Percentiles rank a stretch among this genome's conserved stretches.
These are phyloP conservation scores for Syzygium aqueum DNA, from an alignment of 345 rosid genomes.

Conservation along the genomic window DNA sequence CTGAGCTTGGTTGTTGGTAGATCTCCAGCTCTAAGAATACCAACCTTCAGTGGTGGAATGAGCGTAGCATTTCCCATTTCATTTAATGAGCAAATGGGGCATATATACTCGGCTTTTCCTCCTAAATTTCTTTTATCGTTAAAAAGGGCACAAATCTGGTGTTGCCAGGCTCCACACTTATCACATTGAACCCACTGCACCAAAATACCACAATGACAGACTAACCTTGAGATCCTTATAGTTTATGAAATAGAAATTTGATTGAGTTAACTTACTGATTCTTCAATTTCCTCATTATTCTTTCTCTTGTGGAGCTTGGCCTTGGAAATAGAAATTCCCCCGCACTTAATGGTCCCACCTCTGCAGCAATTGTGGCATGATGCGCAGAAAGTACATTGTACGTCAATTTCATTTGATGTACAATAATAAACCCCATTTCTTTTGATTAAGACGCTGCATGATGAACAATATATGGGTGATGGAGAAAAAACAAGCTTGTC, in stretches of 20 bases:
- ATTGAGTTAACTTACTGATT: conserved; percentile 45
- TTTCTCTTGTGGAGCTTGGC: conserved; percentile 76
- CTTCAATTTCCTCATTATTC: conserved; percentile 87
- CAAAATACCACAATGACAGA: conserved; percentile 7
- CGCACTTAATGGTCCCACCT: conserved; percentile 52
- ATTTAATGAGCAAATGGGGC: conserved; percentile 73
- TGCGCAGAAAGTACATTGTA: conserved; percentile 65
- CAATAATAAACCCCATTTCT: conserved; percentile 76
- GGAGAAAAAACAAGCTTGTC: conserved; percentile 85
- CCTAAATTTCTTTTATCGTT: conserved; percentile 85
- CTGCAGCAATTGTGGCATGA: conserved; percentile 77
- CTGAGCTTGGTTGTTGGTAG: conserved; percentile 80
- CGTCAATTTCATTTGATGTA: conserved; percentile 49
- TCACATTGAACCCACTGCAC: conserved; percentile 99
- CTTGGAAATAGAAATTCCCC: conserved; percentile 53
- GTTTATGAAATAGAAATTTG: conserved; percentile 1
- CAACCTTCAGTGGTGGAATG: conserved; percentile 63
- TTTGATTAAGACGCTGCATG: conserved; percentile 78
- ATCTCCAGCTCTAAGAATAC: conserved; percentile 83
- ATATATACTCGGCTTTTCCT: conserved; percentile 91
- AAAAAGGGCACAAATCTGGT: conserved; percentile 91
- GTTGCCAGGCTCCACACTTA: conserved; percentile 96
- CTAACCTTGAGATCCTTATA: neutral
- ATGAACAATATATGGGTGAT: conserved; percentile 80
- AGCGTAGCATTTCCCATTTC: conserved; percentile 71